These are phyloP conservation scores for Cicer arietinum DNA, from an alignment of 306 rosid genomes.

Conservation along the genomic window DNA sequence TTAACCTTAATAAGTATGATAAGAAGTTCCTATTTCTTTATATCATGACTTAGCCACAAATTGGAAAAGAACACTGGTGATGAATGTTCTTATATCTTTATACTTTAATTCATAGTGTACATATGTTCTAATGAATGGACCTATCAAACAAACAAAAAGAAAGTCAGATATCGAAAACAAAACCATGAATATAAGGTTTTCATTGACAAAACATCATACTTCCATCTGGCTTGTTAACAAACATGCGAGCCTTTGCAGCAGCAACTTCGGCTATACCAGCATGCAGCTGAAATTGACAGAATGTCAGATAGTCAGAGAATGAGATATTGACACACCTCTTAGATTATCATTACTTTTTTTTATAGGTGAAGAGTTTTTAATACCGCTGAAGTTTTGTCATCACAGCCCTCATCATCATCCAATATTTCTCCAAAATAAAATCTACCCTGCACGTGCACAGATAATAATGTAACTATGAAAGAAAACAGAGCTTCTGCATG, in stretches of 20 bases:
- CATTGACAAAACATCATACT: conserved; percentile 57
- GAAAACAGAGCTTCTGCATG: conserved; percentile 11
- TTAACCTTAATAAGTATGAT: neutral
- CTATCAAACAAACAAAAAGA: conserved; percentile 10
- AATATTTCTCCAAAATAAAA: conserved; percentile 91
- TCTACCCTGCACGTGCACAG: conserved; percentile 77
- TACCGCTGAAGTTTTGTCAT: conserved; percentile 81
- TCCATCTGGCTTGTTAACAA: conserved; percentile 99
- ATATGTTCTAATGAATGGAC: conserved; percentile 23
- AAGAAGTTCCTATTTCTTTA: conserved; percentile 33
- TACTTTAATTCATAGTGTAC: conserved; percentile 23
- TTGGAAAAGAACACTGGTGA: conserved; percentile 10
- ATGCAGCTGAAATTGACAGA: conserved; percentile 73
- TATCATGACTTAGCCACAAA: conserved; percentile 19
- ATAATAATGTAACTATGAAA: conserved; percentile 22
- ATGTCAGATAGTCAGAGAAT: conserved; percentile 40
- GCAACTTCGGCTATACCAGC: conserved; percentile 96
- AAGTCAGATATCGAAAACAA: neutral
- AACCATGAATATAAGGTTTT: neutral
- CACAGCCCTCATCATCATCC: conserved; percentile 70
- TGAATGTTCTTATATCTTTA: conserved; percentile 14
- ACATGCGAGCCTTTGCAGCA: conserved; percentile 99
- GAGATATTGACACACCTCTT: conserved; percentile 32
- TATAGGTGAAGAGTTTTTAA: conserved; percentile 29
- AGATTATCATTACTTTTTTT: conserved; percentile 1